A percentile compares a stretch with the other conserved stretches of the same genome.
phyloP scores from a whole-genome alignment of 2,329 filamentous ascomycete genomes.

The Domatiomyces catenatus region DNA sequence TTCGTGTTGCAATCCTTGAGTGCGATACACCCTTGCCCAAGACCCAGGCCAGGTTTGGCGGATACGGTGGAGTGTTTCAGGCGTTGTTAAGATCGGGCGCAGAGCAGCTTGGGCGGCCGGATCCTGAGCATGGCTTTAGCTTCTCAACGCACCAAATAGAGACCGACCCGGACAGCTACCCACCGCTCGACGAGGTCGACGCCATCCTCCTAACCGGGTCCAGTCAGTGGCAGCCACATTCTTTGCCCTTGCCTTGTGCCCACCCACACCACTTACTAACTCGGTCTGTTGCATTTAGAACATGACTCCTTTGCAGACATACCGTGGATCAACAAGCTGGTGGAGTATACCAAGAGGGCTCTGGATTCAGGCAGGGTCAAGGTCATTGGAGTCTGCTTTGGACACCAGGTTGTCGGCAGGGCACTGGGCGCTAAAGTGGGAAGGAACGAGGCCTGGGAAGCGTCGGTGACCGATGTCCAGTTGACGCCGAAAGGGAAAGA shows the following conservation, averaged over 20 bases:
- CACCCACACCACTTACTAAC: not conserved
- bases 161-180: conserved; percentile 49
- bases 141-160: conserved; percentile 60
- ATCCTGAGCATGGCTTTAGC: conserved; percentile 32
- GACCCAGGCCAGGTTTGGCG: conserved; percentile 49
- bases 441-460: conserved; percentile 57
- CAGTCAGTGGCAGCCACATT: conserved; percentile 28
- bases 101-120: conserved; percentile 26
- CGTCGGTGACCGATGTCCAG: conserved; percentile 55
- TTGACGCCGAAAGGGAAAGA: conserved; percentile 55
- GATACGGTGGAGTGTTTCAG: conserved; percentile 58
- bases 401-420: conserved; percentile 68
- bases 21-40: conserved; percentile 61
- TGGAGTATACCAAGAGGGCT: conserved; percentile 49
- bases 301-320: conserved; percentile 58
- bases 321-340: conserved; percentile 61
- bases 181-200: conserved; percentile 58
- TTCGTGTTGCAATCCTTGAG: conserved; percentile 55
- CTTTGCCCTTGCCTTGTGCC: not conserved
- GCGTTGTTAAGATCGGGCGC: conserved; percentile 43
- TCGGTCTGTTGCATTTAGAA: conserved; percentile 28
- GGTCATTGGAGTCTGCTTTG: conserved; percentile 72
- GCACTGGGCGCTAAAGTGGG: conserved; percentile 55
- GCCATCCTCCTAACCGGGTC: conserved; percentile 67
- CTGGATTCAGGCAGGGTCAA: conserved; percentile 48